Evolutionary conservation across 306 rosid genomes (phyloP).

Genomic region (Trifolium repens): DNA sequence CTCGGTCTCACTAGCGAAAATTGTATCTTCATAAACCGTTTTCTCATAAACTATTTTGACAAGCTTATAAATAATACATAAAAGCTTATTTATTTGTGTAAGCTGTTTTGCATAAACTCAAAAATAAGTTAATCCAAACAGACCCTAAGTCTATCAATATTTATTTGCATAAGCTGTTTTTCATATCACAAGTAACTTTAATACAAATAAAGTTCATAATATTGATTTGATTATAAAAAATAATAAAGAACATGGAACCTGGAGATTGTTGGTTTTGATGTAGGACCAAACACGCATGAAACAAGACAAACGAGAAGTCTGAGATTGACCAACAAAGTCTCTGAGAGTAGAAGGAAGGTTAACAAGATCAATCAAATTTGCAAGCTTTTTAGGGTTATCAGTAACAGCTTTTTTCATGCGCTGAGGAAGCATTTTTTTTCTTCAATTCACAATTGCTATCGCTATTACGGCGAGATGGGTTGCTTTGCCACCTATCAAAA

Average conservation of each 20-base stretch:
- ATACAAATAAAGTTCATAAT: neutral
- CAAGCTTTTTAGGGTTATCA: conserved; percentile 91
- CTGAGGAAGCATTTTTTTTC: conserved; percentile 64
- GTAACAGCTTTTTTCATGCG: conserved; percentile 61
- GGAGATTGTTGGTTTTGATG: conserved; percentile 84
- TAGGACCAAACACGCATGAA: conserved; percentile 82
- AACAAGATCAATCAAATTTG: conserved; percentile 84
- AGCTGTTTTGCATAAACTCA: no score
- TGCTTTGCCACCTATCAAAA: neutral
- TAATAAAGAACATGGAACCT: conserved; percentile 50
- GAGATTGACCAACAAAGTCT: conserved; percentile 87
- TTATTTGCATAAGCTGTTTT: no score
- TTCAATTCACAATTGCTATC: neutral
- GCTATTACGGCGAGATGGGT: neutral
- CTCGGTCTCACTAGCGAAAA: no score
- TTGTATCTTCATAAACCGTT: no score
- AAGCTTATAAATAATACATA: no score
- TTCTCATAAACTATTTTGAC: no score
- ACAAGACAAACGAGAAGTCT: conserved; percentile 82
- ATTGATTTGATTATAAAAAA: no score
- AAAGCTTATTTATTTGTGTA: no score
- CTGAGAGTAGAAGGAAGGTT: conserved; percentile 79
- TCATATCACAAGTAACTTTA: neutral
- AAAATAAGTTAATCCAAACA: no score
- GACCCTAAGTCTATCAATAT: neutral